phyloP scores from a whole-genome alignment of 176 grass and related monocot species.

The Oryza officinalis region DNA sequence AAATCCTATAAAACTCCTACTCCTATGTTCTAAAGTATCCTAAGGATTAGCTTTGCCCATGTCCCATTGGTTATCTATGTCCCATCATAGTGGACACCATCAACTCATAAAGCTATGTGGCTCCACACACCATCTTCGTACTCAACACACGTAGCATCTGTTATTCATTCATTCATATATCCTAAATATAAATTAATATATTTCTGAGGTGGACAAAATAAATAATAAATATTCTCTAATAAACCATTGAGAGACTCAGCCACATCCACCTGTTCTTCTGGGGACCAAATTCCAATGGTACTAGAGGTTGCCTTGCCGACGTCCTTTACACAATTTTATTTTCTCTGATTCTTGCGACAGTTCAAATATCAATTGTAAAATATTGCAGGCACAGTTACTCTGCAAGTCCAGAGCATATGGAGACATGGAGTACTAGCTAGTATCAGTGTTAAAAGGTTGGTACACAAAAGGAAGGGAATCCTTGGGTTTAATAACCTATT shows the following conservation, averaged over 20 bases:
- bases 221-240: not conserved
- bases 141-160: not conserved
- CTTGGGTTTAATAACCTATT: not conserved
- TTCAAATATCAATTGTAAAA: not conserved
- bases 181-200: not conserved
- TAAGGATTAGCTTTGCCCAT: not conserved
- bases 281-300: not conserved
- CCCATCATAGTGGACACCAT: not conserved
- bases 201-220: not conserved
- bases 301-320: not conserved
- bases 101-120: not conserved
- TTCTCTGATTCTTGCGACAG: not conserved
- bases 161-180: not conserved
- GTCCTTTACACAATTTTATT: not conserved
- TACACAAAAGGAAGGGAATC: not conserved
- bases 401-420: not conserved
- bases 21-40: too few relatives aligned
- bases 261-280: not conserved
- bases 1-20: not conserved
- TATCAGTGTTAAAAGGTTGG: not conserved
- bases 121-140: not conserved
- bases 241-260: not conserved
- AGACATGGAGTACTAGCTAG: not conserved
- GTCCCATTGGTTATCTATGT: not conserved
- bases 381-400: not conserved